Base-by-base conservation (phyloP, 208 protist genomes). In the Trypanosoma rangeli region DNA sequence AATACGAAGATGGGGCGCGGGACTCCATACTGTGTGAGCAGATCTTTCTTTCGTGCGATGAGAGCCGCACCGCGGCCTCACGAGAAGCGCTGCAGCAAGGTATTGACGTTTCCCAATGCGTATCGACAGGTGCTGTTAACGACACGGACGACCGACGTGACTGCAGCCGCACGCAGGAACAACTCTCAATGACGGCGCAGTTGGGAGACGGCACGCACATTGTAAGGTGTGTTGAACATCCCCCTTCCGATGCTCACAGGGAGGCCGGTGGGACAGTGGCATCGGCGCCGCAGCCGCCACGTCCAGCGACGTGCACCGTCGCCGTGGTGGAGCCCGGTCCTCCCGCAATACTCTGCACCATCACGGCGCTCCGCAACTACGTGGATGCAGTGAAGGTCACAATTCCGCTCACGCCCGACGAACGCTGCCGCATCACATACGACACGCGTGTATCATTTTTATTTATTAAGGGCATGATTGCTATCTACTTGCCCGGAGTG, bases 361-460 rank as follows among this genome's bases (percentile, higher is more conserved):
- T 76, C 16, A 76, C 70, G 18, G 49, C 64, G 1, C 70, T 76
- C 22, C 70, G 70, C 33, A 76, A 76, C 53, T 63, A 58, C 16
- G 37, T 44, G 5, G 70, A 76, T 39, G 37, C 62, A 18, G 49
- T 76, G 8, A 37, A 64, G 15, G n/a, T 76, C 5, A 57, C 49
- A 0, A 64, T 76, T 44, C 62, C 60, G 20, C 37, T 76, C 15
- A 60, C 50, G n/a, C 33, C 16, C 26, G 58, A 73, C 7, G 68
- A 65, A 31, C 68, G 68, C 24, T 28, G 22, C 13, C 58, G 46
- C 24, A 49, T 59, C 20, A 63, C 54, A 22, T 63, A 70, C 26
- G 31, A 63, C 42, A 63, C 62, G 16, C 70, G 70, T 37, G 70
- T 68, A 0, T 42, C 39, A 29, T 76, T 76, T 70, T 54, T 76